Evolutionary conservation across 1,139 yeast genomes (phyloP).

Genomic region (Saccharomyces hybrid): DNA sequence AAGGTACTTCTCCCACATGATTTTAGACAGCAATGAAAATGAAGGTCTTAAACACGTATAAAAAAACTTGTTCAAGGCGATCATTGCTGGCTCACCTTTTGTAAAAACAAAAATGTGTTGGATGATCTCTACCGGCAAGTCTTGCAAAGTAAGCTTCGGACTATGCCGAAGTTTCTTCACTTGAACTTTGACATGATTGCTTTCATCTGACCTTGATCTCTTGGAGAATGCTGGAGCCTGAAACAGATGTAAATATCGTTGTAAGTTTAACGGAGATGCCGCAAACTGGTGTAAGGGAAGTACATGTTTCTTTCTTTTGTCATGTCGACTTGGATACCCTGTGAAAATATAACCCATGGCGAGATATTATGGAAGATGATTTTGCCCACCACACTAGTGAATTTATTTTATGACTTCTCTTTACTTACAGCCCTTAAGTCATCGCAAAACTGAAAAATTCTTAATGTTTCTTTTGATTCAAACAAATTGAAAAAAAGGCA

Average conservation of each 20-base stretch:
- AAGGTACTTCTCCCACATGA: constrained; percentile 11
- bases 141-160: constrained; percentile 5
- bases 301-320: constrained; percentile 4
- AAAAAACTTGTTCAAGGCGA: constrained; percentile 12
- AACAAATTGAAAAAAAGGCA: background rate
- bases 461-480: background rate
- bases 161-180: background rate
- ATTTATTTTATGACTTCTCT: background rate
- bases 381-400: no score
- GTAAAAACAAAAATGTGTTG: constrained; percentile 18
- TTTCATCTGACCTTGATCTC: background rate
- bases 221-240: background rate
- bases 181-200: background rate
- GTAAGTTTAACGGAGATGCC: background rate
- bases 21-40: constrained; percentile 5
- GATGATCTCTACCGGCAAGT: constrained; percentile 17
- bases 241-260: background rate
- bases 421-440: background rate
- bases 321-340: constrained; percentile 10
- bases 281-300: background rate
- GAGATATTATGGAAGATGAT: background rate
- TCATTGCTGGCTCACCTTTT: constrained; percentile 11
- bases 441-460: background rate
- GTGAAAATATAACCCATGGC: constrained; percentile 13
- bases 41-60: constrained; percentile 11